phyloP scores from a whole-genome alignment of 352 stramenopile genomes.

The Thraustochytrium striatum region DNA sequence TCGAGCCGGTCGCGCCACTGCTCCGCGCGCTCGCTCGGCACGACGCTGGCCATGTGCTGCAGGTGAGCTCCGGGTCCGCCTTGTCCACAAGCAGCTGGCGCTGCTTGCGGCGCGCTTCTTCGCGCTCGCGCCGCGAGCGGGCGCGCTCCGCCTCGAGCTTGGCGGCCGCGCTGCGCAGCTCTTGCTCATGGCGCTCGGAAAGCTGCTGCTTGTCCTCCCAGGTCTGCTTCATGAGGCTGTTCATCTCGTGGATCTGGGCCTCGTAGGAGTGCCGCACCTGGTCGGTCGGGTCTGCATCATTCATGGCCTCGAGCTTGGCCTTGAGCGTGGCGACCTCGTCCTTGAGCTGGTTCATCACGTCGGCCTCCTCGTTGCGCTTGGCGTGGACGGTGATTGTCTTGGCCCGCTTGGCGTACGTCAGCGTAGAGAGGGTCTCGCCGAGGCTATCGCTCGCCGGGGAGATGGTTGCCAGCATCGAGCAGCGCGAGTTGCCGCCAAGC shows the following conservation, averaged over 20 bases:
- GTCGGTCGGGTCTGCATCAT: neutral
- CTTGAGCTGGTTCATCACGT: neutral
- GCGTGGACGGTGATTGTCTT: neutral
- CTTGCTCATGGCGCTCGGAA: neutral
- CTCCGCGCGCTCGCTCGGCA: neutral
- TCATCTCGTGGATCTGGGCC: neutral
- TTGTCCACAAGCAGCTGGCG: neutral
- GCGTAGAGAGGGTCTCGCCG: neutral
- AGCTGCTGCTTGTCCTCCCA: neutral
- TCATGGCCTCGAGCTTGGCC: neutral
- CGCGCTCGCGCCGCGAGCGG: neutral
- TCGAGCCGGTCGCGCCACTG: neutral
- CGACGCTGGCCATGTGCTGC: neutral
- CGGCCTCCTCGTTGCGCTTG: neutral
- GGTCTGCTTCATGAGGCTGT: neutral
- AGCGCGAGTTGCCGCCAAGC: slow-evolving; percentile 68
- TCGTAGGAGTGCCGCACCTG: neutral
- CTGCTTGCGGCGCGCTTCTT: neutral
- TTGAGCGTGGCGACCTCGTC: neutral
- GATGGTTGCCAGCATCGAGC: slow-evolving; percentile 32
- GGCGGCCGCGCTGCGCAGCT: neutral
- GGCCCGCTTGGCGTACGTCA: neutral
- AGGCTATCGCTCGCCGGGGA: slow-evolving; percentile 4
- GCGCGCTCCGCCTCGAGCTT: neutral
- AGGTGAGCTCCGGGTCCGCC: neutral